Percentiles rank a stretch among this genome's conserved stretches.
phyloP scores from a whole-genome alignment of 441 rosid genomes.

The Cnidoscolus chayamansa region DNA sequence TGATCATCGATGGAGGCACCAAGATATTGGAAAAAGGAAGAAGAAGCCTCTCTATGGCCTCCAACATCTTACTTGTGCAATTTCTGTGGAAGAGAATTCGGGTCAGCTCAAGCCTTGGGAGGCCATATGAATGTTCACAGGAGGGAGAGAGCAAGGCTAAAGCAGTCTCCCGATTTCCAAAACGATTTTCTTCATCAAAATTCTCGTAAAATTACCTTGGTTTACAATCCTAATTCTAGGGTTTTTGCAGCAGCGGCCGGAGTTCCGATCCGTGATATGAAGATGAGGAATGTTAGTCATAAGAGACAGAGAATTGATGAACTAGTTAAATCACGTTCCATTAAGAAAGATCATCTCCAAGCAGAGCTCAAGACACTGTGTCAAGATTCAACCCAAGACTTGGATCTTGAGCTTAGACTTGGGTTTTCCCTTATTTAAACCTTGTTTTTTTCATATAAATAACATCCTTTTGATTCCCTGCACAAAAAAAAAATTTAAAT shows the following conservation, averaged over 20 bases:
- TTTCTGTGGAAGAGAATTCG: not conserved
- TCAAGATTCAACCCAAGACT: not conserved
- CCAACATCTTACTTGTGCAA: not conserved
- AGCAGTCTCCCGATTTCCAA: not conserved
- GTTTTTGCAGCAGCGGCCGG: not conserved
- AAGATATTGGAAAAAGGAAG: not conserved
- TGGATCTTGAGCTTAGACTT: conserved; percentile 10
- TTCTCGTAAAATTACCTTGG: not conserved
- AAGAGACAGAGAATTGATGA: not conserved
- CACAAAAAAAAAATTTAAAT: too few relatives aligned
- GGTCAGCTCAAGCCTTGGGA: not conserved
- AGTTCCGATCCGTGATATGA: not conserved
- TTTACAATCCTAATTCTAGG: conserved; percentile 3
- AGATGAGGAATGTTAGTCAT: not conserved
- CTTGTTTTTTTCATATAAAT: not conserved
- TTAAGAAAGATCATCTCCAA: not conserved
- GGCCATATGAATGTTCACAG: not conserved
- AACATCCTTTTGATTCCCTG: too few relatives aligned
- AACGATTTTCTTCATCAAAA: not conserved
- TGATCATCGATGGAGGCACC: not conserved
- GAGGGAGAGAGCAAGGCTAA: not conserved
- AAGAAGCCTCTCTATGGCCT: not conserved
- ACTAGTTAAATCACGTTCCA: not conserved
- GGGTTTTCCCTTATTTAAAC: not conserved
- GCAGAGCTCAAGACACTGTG: not conserved